Conservation (phyloP, 2,329 filamentous ascomycete species). For the Epichloe amarillans region DNA sequence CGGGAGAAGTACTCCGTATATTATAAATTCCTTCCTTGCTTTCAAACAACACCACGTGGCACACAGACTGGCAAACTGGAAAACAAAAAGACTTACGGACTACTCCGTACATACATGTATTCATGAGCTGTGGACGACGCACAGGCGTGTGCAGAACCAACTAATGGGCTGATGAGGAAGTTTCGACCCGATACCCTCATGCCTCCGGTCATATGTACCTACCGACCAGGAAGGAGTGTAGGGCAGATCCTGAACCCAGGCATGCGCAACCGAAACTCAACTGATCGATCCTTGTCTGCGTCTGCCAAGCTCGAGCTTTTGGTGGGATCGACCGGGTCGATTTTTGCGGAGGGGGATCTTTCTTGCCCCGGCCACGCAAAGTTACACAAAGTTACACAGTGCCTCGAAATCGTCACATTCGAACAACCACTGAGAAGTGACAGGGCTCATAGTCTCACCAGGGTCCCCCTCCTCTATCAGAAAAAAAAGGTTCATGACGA, state of each 20-base stretch:
- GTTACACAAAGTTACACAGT: constrained; percentile 2
- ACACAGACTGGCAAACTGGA: no score
- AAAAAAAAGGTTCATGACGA: not conserved
- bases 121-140: no score
- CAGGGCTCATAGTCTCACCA: not conserved
- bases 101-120: no score
- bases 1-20: no score
- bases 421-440: constrained; percentile 1
- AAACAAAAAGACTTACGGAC: no score
- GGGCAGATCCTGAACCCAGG: not conserved
- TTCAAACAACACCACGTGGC: no score
- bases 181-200: not conserved
- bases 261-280: no score
- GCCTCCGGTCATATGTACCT: no score
- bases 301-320: not conserved
- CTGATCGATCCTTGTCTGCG: not conserved
- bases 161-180: not conserved
- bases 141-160: not conserved
- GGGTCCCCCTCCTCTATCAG: not conserved
- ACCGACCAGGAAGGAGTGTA: not conserved
- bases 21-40: no score
- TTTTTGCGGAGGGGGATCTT: not conserved
- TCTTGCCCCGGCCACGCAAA: not conserved
- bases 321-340: not conserved
- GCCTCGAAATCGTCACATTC: constrained; percentile 1